Evolutionary conservation across 257 asterid species (phyloP).

Genomic region (Nicotiana noctiflora): DNA sequence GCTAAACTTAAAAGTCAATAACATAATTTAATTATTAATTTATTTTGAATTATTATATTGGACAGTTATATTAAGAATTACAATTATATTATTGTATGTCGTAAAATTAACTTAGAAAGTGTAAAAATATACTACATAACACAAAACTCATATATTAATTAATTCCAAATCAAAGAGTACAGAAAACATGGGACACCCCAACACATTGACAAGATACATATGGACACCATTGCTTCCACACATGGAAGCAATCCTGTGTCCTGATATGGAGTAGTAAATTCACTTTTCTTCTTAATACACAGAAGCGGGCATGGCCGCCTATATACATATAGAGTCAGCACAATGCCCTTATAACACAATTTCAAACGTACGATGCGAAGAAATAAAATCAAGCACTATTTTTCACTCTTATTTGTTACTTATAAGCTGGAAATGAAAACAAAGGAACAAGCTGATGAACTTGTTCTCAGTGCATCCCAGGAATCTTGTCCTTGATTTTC

Average conservation of each 20-base stretch:
- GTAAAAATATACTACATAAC: not conserved
- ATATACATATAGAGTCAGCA: not conserved
- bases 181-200: not conserved
- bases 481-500: slow-evolving; percentile 77
- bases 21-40: too few relatives aligned
- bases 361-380: not conserved
- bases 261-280: not conserved
- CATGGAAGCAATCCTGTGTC: not conserved
- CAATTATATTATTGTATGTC: too few relatives aligned
- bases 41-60: too few relatives aligned
- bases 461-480: slow-evolving; percentile 24
- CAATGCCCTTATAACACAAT: not conserved
- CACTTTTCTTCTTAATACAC: not conserved
- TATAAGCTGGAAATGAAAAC: not conserved
- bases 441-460: not conserved
- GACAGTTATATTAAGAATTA: not conserved
- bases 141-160: not conserved
- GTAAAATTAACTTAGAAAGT: too few relatives aligned
- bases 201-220: not conserved
- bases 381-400: not conserved
- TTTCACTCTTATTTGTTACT: not conserved
- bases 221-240: not conserved
- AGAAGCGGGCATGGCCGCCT: not conserved
- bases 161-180: too few relatives aligned
- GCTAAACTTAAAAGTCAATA: too few relatives aligned